Evolutionary conservation across 2,329 filamentous ascomycete species (phyloP).

Genomic region (Thelonectria discophora): DNA sequence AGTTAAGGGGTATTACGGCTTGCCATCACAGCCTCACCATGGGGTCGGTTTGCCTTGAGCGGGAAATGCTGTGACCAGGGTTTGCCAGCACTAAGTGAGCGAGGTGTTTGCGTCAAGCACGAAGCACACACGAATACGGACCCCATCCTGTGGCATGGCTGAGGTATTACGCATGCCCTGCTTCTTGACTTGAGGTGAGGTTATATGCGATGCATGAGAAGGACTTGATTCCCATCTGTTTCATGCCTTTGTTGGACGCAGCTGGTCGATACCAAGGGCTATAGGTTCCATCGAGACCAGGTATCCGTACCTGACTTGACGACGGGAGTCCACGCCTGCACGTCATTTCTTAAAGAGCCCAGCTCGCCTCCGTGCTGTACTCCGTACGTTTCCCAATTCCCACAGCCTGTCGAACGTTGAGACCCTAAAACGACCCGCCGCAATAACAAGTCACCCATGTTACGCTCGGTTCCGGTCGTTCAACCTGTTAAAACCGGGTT

Average conservation of each 20-base stretch:
- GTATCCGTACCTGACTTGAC: conserved; percentile 1
- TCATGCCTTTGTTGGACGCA: too few relatives aligned
- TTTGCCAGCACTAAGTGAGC: background rate
- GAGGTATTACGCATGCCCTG: background rate
- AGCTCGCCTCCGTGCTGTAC: background rate
- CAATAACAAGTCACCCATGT: conserved; percentile 21
- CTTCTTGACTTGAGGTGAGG: background rate
- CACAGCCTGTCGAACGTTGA: background rate
- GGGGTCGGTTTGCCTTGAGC: background rate
- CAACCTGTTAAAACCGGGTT: conserved; percentile 14
- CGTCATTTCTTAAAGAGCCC: conserved; percentile 11
- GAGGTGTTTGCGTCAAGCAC: background rate
- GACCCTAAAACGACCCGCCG: conserved; percentile 8
- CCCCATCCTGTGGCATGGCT: background rate
- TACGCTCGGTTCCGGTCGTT: conserved; percentile 13
- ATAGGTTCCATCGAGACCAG: too few relatives aligned
- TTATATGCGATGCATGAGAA: background rate
- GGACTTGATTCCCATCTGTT: too few relatives aligned
- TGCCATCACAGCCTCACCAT: background rate
- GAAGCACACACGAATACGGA: background rate
- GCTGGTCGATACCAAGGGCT: too few relatives aligned
- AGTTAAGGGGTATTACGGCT: background rate
- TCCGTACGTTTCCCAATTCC: background rate
- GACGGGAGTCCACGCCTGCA: conserved; percentile 14
- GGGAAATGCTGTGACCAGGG: background rate